Percentiles rank a stretch among this genome's conserved stretches.
Conservation (phyloP, 305 asterid genomes). For the Fraxinus baroniana region DNA sequence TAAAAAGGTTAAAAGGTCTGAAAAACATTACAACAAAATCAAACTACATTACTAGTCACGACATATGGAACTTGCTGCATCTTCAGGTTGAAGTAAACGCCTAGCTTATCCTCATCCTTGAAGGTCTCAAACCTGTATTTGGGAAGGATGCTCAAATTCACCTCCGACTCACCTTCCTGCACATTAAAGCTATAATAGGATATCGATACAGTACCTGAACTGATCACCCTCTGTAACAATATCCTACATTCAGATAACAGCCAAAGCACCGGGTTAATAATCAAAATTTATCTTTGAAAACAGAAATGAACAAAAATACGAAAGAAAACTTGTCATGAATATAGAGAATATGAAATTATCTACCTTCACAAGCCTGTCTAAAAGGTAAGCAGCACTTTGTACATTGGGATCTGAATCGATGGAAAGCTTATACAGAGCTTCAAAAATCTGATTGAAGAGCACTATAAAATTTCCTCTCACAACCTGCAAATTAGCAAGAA, state of each 20-base stretch:
- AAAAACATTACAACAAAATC: neutral
- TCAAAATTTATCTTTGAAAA: neutral
- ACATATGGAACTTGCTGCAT: constrained; percentile 60
- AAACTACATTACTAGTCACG: neutral
- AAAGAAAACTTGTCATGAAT: neutral
- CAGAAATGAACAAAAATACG: neutral
- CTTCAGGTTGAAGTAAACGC: constrained; percentile 67
- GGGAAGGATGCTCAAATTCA: constrained; percentile 78
- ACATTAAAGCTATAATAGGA: constrained; percentile 15
- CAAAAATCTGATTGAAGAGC: constrained; percentile 94
- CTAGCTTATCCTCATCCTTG: constrained; percentile 56
- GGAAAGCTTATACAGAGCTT: constrained; percentile 89
- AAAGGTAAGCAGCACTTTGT: constrained; percentile 99
- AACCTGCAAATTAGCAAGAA: constrained; percentile 56
- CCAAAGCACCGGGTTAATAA: constrained; percentile 20
- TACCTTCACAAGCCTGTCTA: constrained; percentile 98
- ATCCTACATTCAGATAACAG: constrained; percentile 58
- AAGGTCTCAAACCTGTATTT: constrained; percentile 61
- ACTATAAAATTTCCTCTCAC: constrained; percentile 96
- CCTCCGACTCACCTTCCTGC: constrained; percentile 97
- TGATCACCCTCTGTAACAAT: constrained; percentile 98
- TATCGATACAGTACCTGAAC: constrained; percentile 58
- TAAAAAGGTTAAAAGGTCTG: neutral
- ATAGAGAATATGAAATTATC: neutral
- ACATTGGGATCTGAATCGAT: constrained; percentile 96